phyloP scores from a whole-genome alignment of 331 rosid species.

The Acacia pycnantha region DNA sequence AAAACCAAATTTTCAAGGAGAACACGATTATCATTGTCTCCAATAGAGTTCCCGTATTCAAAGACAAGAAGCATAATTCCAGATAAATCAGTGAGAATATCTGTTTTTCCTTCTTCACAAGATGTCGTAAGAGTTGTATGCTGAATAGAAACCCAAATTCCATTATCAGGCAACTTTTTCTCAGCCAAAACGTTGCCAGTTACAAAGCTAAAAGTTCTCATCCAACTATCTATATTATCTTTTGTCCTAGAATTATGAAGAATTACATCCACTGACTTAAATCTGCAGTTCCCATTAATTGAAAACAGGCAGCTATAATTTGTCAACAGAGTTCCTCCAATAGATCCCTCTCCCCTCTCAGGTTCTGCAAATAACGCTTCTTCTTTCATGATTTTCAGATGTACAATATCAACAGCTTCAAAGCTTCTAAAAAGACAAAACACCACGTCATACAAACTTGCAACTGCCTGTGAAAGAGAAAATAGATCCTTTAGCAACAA shows the following conservation, averaged over 20 bases:
- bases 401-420: slow-evolving; percentile 35
- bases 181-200: slow-evolving; percentile 41
- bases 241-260: slow-evolving; percentile 64
- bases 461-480: slow-evolving; percentile 58
- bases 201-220: slow-evolving; percentile 30
- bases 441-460: slow-evolving; percentile 46
- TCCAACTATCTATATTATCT: slow-evolving; percentile 35
- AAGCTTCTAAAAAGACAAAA: slow-evolving; percentile 40
- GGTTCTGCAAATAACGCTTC: slow-evolving; percentile 36
- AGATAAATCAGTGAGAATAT: slow-evolving; percentile 47
- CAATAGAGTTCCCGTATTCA: slow-evolving; percentile 43
- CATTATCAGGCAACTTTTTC: slow-evolving; percentile 57
- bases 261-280: slow-evolving; percentile 56
- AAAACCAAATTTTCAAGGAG: slow-evolving; percentile 43
- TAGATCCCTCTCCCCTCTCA: slow-evolving; percentile 37
- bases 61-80: slow-evolving; percentile 50
- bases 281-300: slow-evolving; percentile 48
- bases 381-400: slow-evolving; percentile 43
- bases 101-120: slow-evolving; percentile 62
- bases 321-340: slow-evolving; percentile 33
- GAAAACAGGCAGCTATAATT: slow-evolving; percentile 36
- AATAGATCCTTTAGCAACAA: slow-evolving; percentile 34
- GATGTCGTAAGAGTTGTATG: slow-evolving; percentile 49
- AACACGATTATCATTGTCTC: slow-evolving; percentile 41
- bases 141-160: slow-evolving; percentile 71